Base-by-base conservation (phyloP, 495 filamentous ascomycete species). In the Penicillium salamii region DNA sequence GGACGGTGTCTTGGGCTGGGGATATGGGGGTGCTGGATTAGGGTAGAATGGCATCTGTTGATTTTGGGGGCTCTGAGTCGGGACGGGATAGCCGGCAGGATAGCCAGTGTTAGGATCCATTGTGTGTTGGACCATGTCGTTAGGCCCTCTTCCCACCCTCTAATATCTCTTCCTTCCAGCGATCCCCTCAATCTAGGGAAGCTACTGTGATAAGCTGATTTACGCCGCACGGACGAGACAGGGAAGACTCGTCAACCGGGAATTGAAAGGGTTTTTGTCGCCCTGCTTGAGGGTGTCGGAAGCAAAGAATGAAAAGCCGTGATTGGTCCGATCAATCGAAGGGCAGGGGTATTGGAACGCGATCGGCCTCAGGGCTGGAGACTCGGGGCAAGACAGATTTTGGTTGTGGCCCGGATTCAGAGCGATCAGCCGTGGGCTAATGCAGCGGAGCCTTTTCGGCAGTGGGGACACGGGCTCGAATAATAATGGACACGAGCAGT, bases 61-160 rank as follows among this genome's bases (percentile, higher is more conserved):
- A 40, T 56, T 67, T 46, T 55, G 63, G 58, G 63, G 66, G 55
- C 61, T 69, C 44, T 68, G 69, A 31, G 66, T 63, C 50, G 66
- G 61, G 50, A 68, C 65, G 56, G 72, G 67, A 63, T 63, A 72
- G 42, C 61, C 66, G 39, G 66, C 50, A 44, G 68, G 67, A 64
- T 69, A 74, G 52, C 65, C 70, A 59, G 64, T 54, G 57, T 74
- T 74, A 50, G 67, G 63, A 50, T 75, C 71, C 72, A 76, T 76
- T 39, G 57, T 65, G 58, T 61, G 50, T 38, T 52, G 55, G 42
- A 50, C 46, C 49, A 55, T 42, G 52, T 51, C 29, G 33, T 48
- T 39, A 31, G 42, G 23, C 26, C 33, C 52, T 34, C 7, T 46
- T 46, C 24, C 35, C 51, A 41, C 46, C 46, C 50, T 54, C 41